phyloP scores from a whole-genome alignment of 2,329 filamentous ascomycete species.

The Colletotrichum gigasporum region DNA sequence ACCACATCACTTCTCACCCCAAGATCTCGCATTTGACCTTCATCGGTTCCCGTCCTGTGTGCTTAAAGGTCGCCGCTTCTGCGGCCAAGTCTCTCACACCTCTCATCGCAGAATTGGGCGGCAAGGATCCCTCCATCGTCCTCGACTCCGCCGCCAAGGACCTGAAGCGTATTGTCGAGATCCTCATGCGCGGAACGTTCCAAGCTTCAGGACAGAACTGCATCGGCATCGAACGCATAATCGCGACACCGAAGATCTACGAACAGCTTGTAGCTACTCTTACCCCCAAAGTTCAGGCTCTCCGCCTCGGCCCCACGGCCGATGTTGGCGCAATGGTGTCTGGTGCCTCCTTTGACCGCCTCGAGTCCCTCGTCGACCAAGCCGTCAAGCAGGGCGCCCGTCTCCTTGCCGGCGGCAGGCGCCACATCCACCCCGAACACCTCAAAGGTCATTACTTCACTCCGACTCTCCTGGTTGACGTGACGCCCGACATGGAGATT shows the following conservation, averaged over 20 bases:
- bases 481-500: constrained; percentile 85
- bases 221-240: constrained; percentile 93
- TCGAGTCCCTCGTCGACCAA: constrained; percentile 80
- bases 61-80: constrained; percentile 86
- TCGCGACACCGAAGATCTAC: constrained; percentile 82
- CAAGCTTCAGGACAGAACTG: constrained; percentile 98
- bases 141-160: constrained; percentile 78
- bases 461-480: constrained; percentile 90
- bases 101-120: constrained; percentile 89
- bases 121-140: constrained; percentile 92
- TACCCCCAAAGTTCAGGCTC: constrained; percentile 74
- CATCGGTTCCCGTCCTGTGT: constrained; percentile 89
- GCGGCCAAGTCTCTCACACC: constrained; percentile 89
- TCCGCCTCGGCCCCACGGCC: constrained; percentile 79
- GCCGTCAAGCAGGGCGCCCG: constrained; percentile 83
- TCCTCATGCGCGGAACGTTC: constrained; percentile 91
- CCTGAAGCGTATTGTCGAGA: constrained; percentile 78
- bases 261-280: constrained; percentile 75
- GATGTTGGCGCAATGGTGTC: constrained; percentile 95
- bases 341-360: constrained; percentile 74
- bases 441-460: constrained; percentile 89
- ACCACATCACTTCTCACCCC: constrained; percentile 84
- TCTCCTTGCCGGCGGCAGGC: constrained; percentile 81
- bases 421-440: constrained; percentile 76
- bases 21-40: constrained; percentile 91